A percentile compares a stretch with the other conserved stretches of the same genome.
These are phyloP conservation scores for Chamaecyparis obtusa DNA, from an alignment of 75 land plant genomes.

Conservation along the genomic window DNA sequence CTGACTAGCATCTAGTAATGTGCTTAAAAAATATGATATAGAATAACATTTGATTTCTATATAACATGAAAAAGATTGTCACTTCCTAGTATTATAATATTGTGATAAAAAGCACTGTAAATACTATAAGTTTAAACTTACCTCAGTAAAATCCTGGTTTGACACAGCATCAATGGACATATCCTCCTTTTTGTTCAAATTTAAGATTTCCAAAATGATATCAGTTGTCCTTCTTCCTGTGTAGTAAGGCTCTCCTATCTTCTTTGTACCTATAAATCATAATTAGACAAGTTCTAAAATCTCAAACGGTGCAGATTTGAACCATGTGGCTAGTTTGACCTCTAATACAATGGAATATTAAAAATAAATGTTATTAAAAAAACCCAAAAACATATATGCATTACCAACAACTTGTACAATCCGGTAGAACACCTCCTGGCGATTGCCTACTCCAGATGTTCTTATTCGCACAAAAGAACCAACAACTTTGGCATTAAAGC, in stretches of 20 bases:
- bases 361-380: background rate
- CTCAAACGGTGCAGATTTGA: background rate
- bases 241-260: slow-evolving; percentile 57
- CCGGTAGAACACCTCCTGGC: slow-evolving; percentile 78
- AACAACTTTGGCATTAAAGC: slow-evolving; percentile 56
- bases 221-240: slow-evolving; percentile 67
- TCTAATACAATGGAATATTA: background rate
- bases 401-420: slow-evolving; percentile 95
- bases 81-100: background rate
- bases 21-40: background rate
- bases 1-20: background rate
- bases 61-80: background rate
- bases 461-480: slow-evolving; percentile 91
- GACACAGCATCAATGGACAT: slow-evolving; percentile 78
- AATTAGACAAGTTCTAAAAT: background rate
- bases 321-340: background rate
- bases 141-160: slow-evolving; percentile 96
- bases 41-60: background rate
- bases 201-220: slow-evolving; percentile 75
- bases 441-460: slow-evolving; percentile 66
- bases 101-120: background rate
- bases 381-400: background rate
- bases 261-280: slow-evolving; percentile 56
- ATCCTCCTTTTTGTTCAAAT: slow-evolving; percentile 74
- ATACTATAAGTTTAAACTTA: slow-evolving; percentile 4